Evolutionary conservation across 768 basidiomycete species (phyloP).

Genomic region (Dentipellis fragilis): DNA sequence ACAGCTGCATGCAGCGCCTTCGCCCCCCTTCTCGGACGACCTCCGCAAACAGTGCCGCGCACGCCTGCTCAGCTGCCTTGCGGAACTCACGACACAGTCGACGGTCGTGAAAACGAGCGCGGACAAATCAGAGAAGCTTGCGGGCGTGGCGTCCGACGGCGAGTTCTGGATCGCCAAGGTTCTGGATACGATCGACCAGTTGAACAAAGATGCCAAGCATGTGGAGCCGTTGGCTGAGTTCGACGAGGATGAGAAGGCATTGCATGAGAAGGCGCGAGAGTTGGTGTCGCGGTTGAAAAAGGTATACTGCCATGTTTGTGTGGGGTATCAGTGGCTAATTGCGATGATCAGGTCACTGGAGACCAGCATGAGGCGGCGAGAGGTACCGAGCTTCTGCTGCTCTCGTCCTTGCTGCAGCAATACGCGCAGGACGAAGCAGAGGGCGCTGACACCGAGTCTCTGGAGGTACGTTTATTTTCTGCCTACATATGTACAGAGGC

Average conservation of each 20-base stretch:
- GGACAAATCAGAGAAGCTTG: conserved; percentile 42
- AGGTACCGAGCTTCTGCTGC: conserved; percentile 64
- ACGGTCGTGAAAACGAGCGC: conserved; percentile 34
- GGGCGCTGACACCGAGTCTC: conserved; percentile 36
- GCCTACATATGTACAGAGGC: neutral
- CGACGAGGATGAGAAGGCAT: conserved; percentile 44
- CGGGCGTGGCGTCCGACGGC: conserved; percentile 59
- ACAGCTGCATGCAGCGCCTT: conserved; percentile 54
- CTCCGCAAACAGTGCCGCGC: conserved; percentile 57
- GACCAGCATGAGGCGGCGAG: conserved; percentile 44
- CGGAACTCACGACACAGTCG: conserved; percentile 57
- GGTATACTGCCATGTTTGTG: conserved; percentile 21
- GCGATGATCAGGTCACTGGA: conserved; percentile 23
- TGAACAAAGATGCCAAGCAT: conserved; percentile 67
- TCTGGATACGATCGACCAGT: conserved; percentile 38
- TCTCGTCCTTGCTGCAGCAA: conserved; percentile 59
- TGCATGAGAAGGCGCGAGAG: conserved; percentile 36
- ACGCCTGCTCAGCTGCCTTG: conserved; percentile 63
- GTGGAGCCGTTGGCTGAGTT: conserved; percentile 38
- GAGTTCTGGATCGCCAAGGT: conserved; percentile 72
- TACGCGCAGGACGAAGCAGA: conserved; percentile 59
- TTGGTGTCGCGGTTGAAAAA: conserved; percentile 31
- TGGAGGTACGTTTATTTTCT: conserved; percentile 40
- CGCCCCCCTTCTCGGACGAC: conserved; percentile 63
- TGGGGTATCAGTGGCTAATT: neutral